phyloP scores from a whole-genome alignment of 2,329 filamentous ascomycete genomes.

The Apiospora koreana region DNA sequence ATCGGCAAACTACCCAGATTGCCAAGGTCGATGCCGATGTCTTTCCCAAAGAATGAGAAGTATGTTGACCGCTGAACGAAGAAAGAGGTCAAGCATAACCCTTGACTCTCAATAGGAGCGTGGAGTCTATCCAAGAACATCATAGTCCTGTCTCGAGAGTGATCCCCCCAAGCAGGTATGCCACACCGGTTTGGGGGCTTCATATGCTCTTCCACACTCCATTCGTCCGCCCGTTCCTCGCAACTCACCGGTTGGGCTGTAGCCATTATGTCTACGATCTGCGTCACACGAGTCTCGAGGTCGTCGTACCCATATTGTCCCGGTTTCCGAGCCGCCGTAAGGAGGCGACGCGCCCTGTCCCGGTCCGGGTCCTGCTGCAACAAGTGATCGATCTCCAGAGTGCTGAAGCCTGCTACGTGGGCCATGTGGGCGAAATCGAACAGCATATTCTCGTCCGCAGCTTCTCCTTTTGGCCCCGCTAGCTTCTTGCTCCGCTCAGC shows the following conservation, averaged over 20 bases:
- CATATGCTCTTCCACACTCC: not conserved
- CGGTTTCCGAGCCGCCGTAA: not conserved
- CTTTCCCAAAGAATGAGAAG: not conserved
- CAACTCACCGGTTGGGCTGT: not conserved
- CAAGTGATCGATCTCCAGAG: not conserved
- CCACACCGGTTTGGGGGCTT: not conserved
- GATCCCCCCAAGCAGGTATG: not conserved
- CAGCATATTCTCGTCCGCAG: not conserved
- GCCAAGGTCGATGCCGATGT: not conserved
- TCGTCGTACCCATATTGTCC: not conserved
- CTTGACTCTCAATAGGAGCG: not conserved
- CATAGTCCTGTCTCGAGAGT: not conserved
- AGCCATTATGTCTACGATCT: not conserved
- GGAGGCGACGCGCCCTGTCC: not conserved
- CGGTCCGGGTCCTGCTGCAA: not conserved
- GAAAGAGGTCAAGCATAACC: not conserved
- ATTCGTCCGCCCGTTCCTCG: not conserved
- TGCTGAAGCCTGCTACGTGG: not conserved
- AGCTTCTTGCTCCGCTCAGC: not conserved
- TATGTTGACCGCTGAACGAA: not conserved
- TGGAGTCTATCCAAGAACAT: not conserved
- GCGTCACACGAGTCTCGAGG: not conserved
- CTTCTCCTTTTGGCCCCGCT: not conserved
- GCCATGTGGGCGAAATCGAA: not conserved
- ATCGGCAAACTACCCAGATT: not conserved